Base-by-base conservation (phyloP, 176 grass and related monocot genomes). In the Tillandsia leiboldiana region DNA sequence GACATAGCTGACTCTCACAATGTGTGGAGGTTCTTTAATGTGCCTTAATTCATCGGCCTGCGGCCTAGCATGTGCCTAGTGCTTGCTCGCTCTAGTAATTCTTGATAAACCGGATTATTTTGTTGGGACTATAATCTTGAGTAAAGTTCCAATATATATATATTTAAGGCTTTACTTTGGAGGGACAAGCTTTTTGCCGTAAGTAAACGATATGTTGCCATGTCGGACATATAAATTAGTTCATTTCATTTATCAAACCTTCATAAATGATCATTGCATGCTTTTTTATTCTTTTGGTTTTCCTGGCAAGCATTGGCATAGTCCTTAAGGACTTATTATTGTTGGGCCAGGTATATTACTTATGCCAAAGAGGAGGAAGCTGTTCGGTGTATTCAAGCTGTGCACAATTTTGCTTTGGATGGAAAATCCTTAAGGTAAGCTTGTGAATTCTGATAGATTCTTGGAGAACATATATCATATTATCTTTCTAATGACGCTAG, bases 281-380 rank as follows among this genome's bases (percentile, higher is more conserved):
- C 8, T 2, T 66, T 12, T 13, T 66, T 42, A 42, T 42, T 4
- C 7, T 42, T 42, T 42, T 42, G 33, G 33, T 42, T 42, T 42
- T 42, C 33, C 5, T 42, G 33, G 33, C 33, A 42, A 42, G 33
- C 33, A 42, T 42, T 42, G 33, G 33, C 33, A 6, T 42, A 42
- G 33, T 42, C 33, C 4, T 24, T 61, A 23, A 9, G 15, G 56
- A 61, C 15, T 61, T 61, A 23, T 61, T 8, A 61, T 65, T 75
- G 63, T 66, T 29, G 76, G 65, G 64, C 65, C 74, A 99, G 95
- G 68, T 99, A 99, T 90, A 88, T 99, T 82, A 99, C 90, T 68
- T 99, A 94, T 85, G 83, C 87, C 50, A 99, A 79, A 93, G 95
- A 99, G 78, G 95, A 90, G 62, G 95, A 99, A 78, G 90, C 95